phyloP scores from a whole-genome alignment of 2,329 filamentous ascomycete genomes.

The Aspergillus quadricinctus region DNA sequence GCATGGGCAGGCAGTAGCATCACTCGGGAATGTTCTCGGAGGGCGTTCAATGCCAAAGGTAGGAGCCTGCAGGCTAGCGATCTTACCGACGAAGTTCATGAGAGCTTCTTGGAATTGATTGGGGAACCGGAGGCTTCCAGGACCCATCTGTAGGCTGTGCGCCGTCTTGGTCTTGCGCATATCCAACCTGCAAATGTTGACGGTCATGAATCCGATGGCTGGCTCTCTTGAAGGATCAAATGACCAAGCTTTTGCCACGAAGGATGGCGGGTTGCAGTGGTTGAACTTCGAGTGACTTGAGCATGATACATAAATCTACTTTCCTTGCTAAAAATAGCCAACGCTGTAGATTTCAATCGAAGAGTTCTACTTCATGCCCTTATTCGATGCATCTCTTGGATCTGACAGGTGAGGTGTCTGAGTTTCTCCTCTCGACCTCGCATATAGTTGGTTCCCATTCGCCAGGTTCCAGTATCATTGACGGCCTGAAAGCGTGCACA shows the following conservation, averaged over 20 bases:
- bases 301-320: neutral
- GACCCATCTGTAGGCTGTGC: conserved; percentile 24
- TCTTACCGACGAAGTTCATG: conserved; percentile 83
- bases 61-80: conserved; percentile 89
- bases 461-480: conserved; percentile 11
- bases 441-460: conserved; percentile 8
- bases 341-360: neutral
- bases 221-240: neutral
- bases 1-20: conserved; percentile 84
- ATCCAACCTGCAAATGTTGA: neutral
- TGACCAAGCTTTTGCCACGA: neutral
- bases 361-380: neutral
- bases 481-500: neutral
- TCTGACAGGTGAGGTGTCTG: neutral
- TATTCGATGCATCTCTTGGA: neutral
- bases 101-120: conserved; percentile 73
- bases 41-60: conserved; percentile 81
- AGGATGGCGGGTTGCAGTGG: neutral
- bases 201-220: neutral
- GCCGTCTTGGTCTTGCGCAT: neutral
- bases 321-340: neutral
- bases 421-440: neutral
- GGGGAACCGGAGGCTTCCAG: conserved; percentile 59
- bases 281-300: neutral
- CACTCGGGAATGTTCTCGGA: conserved; percentile 82